Base-by-base conservation (phyloP, 2,329 filamentous ascomycete genomes). In the Cytospora piceae region DNA sequence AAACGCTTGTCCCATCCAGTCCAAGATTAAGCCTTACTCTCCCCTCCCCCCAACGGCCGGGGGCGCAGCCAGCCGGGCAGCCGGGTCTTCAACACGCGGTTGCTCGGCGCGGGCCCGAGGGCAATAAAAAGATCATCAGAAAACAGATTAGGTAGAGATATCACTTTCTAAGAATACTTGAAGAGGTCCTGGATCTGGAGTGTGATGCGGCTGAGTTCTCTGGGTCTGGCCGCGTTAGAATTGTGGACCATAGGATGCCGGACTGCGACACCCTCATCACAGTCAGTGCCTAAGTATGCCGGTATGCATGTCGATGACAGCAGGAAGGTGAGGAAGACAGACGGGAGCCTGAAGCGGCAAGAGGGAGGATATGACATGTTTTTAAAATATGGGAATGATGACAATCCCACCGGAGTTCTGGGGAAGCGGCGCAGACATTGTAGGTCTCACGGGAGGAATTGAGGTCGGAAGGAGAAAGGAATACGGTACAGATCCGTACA, bases 161-260 rank as follows among this genome's bases (percentile, higher is more conserved):
- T n/a, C 8, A 6, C 22, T 52, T 17, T 52, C 53, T 57, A 52
- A 63, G 61, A 57, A 51, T 57, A 63, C 31, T 29, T 32, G 56
- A 31, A 57, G 29, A 52, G 61, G 61, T 34, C 53, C 37, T 58
- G 17, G 61, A 51, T 56, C 39, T 22, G 61, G 61, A 29, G 39
- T 27, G 6, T 31, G 46, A 24, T 12, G 53, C 39, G 61, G 61
- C 61, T 31, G 60, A 62, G 53, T 24, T 37, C 53, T 57, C 42
- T 52, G 39, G 53, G 53, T 46, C 61, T 12, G 53, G 15, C 46
- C 15, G 42, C 46, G 4, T 49, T 49, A 22, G 8, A 49, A 12
- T n/a, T 22, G 42, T n/a, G 42, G 42, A 22, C 17, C 42, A 22
- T 2, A 49, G 46, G 46, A 49, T 46, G 20, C 6, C 1, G n/a